A percentile compares a stretch with the other conserved stretches of the same genome.
phyloP scores from a whole-genome alignment of 2,329 filamentous ascomycete species.

The Phaeoacremonium minimum region DNA sequence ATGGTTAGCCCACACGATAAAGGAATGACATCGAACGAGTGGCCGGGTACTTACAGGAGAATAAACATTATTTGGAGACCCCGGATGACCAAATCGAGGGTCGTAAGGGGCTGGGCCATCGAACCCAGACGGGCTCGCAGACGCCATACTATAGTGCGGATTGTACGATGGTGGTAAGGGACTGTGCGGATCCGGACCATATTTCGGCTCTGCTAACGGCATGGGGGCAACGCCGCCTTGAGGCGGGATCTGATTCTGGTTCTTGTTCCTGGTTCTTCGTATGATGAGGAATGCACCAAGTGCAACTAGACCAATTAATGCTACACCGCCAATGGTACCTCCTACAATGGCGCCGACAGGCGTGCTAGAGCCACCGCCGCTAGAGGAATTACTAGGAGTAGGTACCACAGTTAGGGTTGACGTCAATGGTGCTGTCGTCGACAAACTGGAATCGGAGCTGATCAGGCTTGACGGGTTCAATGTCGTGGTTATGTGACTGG shows the following conservation, averaged over 20 bases:
- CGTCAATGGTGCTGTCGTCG: background rate
- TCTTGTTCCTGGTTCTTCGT: background rate
- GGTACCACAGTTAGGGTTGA: background rate
- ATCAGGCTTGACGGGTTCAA: too few species aligned
- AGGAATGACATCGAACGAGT: too few species aligned
- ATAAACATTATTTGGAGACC: too few species aligned
- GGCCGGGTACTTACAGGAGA: too few species aligned
- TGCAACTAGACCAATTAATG: background rate
- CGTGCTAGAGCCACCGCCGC: background rate
- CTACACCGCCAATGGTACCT: background rate
- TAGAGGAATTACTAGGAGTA: background rate
- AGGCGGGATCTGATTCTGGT: background rate
- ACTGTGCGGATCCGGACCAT: background rate
- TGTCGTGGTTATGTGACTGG: background rate
- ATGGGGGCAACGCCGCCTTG: background rate
- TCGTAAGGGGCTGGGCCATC: too few species aligned
- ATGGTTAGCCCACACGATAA: too few species aligned
- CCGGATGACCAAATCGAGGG: too few species aligned
- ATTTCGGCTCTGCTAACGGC: background rate
- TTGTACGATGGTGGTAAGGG: background rate
- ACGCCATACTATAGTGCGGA: background rate
- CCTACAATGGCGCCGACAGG: background rate
- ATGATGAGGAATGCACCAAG: background rate
- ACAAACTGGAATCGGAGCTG: background rate
- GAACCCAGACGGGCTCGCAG: too few species aligned